Percentiles rank a stretch among this genome's conserved stretches.
phyloP scores from a whole-genome alignment of 176 grass and related monocot genomes.

The Avena insularis region DNA sequence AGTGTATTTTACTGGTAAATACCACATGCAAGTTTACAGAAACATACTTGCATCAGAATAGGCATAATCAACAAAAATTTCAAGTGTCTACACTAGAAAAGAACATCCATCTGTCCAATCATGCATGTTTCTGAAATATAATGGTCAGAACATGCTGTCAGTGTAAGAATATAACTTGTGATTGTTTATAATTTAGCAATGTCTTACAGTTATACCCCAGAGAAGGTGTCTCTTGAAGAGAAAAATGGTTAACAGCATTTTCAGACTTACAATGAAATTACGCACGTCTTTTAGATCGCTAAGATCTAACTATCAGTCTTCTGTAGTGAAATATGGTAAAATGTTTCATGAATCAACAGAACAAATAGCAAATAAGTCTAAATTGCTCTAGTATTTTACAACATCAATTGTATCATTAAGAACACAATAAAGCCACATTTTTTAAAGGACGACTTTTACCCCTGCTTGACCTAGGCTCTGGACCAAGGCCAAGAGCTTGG shows the following conservation, averaged over 20 bases:
- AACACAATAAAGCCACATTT: not conserved
- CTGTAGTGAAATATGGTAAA: not conserved
- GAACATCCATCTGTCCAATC: conserved; percentile 6
- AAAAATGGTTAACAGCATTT: not conserved
- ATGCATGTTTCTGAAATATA: conserved; percentile 7
- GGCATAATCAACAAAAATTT: not conserved
- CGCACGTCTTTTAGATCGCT: not conserved
- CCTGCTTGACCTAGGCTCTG: not conserved
- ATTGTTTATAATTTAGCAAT: not conserved
- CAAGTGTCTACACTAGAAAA: not conserved
- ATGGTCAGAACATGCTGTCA: not conserved
- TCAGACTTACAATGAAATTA: conserved; percentile 15
- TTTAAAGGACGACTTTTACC: not conserved
- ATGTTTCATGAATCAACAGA: conserved; percentile 7
- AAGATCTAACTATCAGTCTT: not conserved
- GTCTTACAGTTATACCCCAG: not conserved
- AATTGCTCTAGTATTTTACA: not conserved
- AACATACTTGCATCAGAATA: conserved; percentile 1
- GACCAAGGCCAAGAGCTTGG: not conserved
- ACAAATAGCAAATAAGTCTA: not conserved
- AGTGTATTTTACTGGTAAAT: conserved; percentile 83
- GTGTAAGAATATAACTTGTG: not conserved
- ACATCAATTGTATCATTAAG: not conserved
- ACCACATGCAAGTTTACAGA: conserved; percentile 37
- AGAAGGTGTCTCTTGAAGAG: not conserved